Conservation (phyloP, 371 early-diverging fungal genomes). For the Mortierella sp. region DNA sequence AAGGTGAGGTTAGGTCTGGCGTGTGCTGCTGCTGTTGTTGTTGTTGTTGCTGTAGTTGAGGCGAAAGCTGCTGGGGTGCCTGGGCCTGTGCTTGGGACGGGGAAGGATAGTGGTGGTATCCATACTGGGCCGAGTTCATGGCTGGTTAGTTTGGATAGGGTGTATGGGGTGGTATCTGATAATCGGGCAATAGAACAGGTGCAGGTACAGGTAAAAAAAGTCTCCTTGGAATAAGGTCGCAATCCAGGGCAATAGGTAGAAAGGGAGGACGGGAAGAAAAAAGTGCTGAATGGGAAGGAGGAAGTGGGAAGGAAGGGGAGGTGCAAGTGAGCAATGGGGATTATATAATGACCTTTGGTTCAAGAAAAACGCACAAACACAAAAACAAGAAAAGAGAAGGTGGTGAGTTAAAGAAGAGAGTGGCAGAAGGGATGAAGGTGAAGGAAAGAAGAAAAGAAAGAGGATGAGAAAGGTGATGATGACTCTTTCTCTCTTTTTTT, state of each 20-base stretch:
- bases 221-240: conserved; percentile 16
- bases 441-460: not conserved
- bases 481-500: not conserved
- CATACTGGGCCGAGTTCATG: conserved; percentile 56
- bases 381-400: not conserved
- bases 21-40: conserved; percentile 17
- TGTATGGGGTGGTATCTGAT: not conserved
- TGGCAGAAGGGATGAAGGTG: not conserved
- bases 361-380: not conserved
- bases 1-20: conserved; percentile 12
- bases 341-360: conserved; percentile 6
- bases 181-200: conserved; percentile 4
- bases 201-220: not conserved
- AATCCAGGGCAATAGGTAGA: not conserved
- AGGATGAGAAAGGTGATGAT: not conserved
- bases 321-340: not conserved
- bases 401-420: not conserved
- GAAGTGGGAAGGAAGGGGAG: conserved; percentile 8
- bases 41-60: conserved; percentile 33
- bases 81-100: conserved; percentile 52
- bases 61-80: conserved; percentile 39
- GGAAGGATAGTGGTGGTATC: conserved; percentile 53
- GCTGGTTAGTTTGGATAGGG: not conserved
- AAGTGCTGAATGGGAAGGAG: conserved; percentile 12
- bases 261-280: not conserved